A percentile compares a stretch with the other conserved stretches of the same genome.
Conservation (phyloP, 176 grass and related monocot species). For the Themeda triandra region DNA sequence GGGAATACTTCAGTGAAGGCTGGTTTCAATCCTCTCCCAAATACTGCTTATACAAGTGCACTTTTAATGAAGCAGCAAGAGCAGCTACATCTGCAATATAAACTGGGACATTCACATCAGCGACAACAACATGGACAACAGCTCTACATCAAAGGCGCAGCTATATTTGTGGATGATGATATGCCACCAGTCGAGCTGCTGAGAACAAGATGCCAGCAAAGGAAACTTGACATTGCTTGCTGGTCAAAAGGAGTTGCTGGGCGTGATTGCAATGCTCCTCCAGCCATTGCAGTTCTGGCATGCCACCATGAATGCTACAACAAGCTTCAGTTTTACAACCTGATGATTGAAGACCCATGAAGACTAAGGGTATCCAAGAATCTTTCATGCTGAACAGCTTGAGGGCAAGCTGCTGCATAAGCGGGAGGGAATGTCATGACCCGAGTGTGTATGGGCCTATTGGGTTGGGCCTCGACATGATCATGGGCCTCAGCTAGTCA, state of each 20-base stretch:
- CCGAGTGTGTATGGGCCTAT: too few relatives aligned
- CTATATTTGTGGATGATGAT: slow-evolving; percentile 10
- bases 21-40: slow-evolving; percentile 13
- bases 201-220: slow-evolving; percentile 55
- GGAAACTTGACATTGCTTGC: slow-evolving; percentile 58
- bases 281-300: slow-evolving; percentile 38
- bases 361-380: too few relatives aligned
- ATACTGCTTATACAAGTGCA: slow-evolving; percentile 11
- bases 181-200: slow-evolving; percentile 29
- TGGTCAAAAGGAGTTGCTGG: slow-evolving; percentile 2
- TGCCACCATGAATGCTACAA: slow-evolving; percentile 56
- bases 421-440: too few relatives aligned
- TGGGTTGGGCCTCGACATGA: too few relatives aligned
- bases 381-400: too few relatives aligned
- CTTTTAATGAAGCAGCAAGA: slow-evolving; percentile 47
- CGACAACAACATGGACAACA: neutral
- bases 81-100: slow-evolving; percentile 38
- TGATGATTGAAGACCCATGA: too few relatives aligned
- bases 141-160: slow-evolving; percentile 49
- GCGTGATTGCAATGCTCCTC: slow-evolving; percentile 29
- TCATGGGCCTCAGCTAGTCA: too few relatives aligned
- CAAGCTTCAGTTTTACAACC: too few relatives aligned
- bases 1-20: too few relatives aligned
- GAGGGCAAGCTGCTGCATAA: too few relatives aligned
- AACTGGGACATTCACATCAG: neutral